Base-by-base conservation (phyloP, 495 filamentous ascomycete genomes). In the Glutinoglossum americanum region DNA sequence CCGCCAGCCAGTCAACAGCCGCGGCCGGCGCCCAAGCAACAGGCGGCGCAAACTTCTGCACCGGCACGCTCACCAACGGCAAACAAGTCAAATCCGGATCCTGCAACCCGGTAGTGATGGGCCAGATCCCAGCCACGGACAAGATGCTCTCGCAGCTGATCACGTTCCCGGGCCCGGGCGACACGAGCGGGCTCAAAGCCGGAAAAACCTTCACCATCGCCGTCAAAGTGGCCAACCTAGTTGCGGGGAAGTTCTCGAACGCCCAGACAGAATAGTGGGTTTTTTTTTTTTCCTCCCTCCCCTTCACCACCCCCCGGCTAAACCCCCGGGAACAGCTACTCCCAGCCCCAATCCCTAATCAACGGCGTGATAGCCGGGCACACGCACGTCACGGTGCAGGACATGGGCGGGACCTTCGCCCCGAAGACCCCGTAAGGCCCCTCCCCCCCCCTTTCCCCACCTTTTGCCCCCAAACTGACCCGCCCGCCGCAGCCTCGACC, bases 321-420 rank as follows among this genome's bases (percentile, higher is more conserved):
- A 41, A 41, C 37, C 37, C 37, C 13, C 37, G 10, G 2, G n/a
- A 4, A 11, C 13, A 41, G 37, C 37, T 87, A 85, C 67, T 65
- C 78, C 28, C 80, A 80, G 19, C 83, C 83, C n/a, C 83, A 86
- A 66, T 61, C 69, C 13, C 70, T 87, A 5, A 65, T 64, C 27
- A 62, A 65, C n/a, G 78, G 80, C 23, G 64, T 70, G 8, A 71
- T 85, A 59, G 74, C 83, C 60, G 83, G 83, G 25, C 83, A 86
- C 70, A 81, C 79, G 54, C 83, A 86, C 70, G 74, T 87, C 55
- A 85, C 82, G 7, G 69, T 85, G 54, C 83, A 87, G 66, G 70
- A 78, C 58, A 61, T 82, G 32, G 37, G 37, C 6, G 10, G 10
- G 1, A 68, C 69, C 64, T 67, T 41, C 37, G 15, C 1, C 59